Conservation (phyloP, 139 green algal species). For the Asterochloris sp. region DNA sequence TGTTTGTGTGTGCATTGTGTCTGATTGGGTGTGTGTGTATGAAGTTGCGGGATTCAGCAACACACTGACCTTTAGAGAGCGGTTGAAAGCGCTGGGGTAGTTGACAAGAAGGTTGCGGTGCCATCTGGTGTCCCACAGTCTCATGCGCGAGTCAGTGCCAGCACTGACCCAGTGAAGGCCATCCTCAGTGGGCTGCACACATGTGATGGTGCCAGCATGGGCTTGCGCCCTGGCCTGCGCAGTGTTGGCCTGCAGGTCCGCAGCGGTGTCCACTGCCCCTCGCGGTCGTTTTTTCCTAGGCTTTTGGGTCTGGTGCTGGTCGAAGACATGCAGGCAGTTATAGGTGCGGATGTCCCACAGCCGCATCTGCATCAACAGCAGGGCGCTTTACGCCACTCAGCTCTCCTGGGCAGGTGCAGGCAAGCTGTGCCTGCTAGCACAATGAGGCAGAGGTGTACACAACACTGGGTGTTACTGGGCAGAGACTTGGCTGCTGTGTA, state of each 20-base stretch:
- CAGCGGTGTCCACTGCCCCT: not conserved
- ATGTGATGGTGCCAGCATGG: conserved; percentile 44
- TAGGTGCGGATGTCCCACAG: conserved; percentile 76
- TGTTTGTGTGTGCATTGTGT: not conserved
- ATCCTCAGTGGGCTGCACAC: conserved; percentile 56
- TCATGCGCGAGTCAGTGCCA: conserved; percentile 70
- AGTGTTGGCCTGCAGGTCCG: not conserved
- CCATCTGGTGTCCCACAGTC: conserved; percentile 69
- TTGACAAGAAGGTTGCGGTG: conserved; percentile 61
- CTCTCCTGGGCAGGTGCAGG: not conserved
- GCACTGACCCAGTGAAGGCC: conserved; percentile 60
- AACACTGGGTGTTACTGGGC: not conserved
- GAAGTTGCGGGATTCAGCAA: not conserved
- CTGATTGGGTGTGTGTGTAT: not conserved
- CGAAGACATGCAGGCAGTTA: conserved; percentile 52
- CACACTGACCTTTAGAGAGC: conserved; percentile 28
- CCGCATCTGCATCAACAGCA: conserved; percentile 39
- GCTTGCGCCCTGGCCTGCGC: not conserved
- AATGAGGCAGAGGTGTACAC: not conserved
- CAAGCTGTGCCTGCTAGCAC: not conserved
- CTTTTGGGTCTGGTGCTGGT: conserved; percentile 53
- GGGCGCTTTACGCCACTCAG: not conserved
- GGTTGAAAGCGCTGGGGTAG: conserved; percentile 62
- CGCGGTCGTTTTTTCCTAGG: not conserved
- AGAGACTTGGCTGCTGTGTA: not conserved